Conservation (phyloP, 1,139 yeast genomes). For the Sugiyamaella neomexicana region DNA sequence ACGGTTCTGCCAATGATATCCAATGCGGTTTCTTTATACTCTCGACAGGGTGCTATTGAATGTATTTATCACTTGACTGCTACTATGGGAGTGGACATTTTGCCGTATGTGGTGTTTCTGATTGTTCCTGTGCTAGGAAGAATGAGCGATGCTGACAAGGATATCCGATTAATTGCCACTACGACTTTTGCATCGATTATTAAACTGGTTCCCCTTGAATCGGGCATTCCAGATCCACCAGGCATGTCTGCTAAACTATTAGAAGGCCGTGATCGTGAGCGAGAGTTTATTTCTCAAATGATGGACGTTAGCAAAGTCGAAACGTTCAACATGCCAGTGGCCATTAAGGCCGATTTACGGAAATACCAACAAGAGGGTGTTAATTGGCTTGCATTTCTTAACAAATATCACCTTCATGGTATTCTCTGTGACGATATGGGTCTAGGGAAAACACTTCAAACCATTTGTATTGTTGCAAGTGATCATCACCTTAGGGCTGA, state of each 20-base stretch:
- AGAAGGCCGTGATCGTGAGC: conserved; percentile 87
- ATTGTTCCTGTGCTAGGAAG: conserved; percentile 96
- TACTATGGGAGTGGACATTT: conserved; percentile 82
- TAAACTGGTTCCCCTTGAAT: conserved; percentile 93
- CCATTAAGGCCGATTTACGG: conserved; percentile 89
- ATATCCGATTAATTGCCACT: conserved; percentile 87
- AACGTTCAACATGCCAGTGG: conserved; percentile 84
- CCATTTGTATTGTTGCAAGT: conserved; percentile 94
- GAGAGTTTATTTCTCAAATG: conserved; percentile 96
- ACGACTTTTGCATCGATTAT: conserved; percentile 96
- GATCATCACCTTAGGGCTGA: conserved; percentile 87
- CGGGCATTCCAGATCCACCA: conserved; percentile 95
- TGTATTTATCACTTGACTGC: conserved; percentile 80
- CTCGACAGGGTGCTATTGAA: conserved; percentile 94
- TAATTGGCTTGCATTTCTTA: conserved; percentile 94
- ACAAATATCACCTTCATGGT: conserved; percentile 94
- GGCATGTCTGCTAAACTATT: conserved; percentile 85
- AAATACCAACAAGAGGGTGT: conserved; percentile 98
- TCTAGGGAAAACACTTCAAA: conserved; percentile 93
- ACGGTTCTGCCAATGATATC: conserved; percentile 75
- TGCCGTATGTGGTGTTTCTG: conserved; percentile 92
- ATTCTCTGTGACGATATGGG: conserved; percentile 99
- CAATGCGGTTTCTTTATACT: conserved; percentile 71
- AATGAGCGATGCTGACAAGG: conserved; percentile 94
- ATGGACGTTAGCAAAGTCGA: conserved; percentile 95